phyloP scores from a whole-genome alignment of 371 early-diverging fungal species.

The Quaeritorhiza haematococci region DNA sequence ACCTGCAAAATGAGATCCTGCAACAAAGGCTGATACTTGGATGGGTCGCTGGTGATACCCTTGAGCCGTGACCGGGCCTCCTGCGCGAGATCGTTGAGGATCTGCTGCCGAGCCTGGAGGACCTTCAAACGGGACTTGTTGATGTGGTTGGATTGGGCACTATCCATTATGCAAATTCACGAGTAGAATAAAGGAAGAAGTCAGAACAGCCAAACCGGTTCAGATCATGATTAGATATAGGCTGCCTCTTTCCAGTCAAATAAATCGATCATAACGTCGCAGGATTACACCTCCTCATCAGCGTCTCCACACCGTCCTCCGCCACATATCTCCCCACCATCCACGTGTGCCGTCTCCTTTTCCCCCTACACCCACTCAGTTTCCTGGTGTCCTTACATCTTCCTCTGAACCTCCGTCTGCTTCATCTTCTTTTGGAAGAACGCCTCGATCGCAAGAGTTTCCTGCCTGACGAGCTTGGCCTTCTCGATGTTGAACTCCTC shows the following conservation, averaged over 20 bases:
- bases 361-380: too few species aligned
- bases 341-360: too few species aligned
- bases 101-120: conserved; percentile 81
- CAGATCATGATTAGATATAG: too few species aligned
- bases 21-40: conserved; percentile 56
- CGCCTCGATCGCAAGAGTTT: conserved; percentile 82
- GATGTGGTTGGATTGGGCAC: conserved; percentile 88
- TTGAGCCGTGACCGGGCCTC: conserved; percentile 54
- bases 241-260: background rate
- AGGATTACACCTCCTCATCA: too few species aligned
- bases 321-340: too few species aligned
- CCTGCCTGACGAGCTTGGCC: conserved; percentile 89
- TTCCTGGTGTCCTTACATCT: conserved; percentile 64
- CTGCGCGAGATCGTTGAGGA: conserved; percentile 73
- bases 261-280: background rate
- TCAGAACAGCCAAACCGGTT: too few species aligned
- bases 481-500: conserved; percentile 99
- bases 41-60: conserved; percentile 50
- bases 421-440: conserved; percentile 85
- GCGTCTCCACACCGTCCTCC: too few species aligned
- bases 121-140: conserved; percentile 91
- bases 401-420: conserved; percentile 85
- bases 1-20: conserved; percentile 73
- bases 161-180: too few species aligned
- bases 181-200: too few species aligned